These are phyloP conservation scores for Leccinum truebloodii DNA, from an alignment of 768 basidiomycete species.

Conservation along the genomic window DNA sequence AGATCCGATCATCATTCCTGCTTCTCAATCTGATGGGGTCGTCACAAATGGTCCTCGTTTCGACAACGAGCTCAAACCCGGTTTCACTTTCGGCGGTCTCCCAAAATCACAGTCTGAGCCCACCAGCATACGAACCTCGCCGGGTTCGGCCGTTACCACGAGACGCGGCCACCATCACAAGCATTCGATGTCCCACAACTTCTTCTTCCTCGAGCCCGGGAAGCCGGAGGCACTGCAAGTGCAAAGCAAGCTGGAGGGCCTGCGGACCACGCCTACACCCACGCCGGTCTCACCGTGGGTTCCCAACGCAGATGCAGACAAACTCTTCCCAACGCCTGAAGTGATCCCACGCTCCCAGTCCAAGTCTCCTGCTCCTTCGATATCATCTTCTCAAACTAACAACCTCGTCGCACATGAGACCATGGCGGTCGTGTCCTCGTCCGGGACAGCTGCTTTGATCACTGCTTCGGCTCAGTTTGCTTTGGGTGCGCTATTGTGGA, in stretches of 20 bases:
- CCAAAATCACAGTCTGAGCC: slow-evolving; percentile 32
- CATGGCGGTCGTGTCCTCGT: slow-evolving; percentile 17
- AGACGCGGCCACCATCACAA: slow-evolving; percentile 84
- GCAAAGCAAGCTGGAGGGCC: slow-evolving; percentile 31
- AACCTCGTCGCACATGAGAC: not conserved
- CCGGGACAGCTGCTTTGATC: slow-evolving; percentile 23
- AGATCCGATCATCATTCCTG: slow-evolving; percentile 42
- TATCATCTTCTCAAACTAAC: slow-evolving; percentile 5
- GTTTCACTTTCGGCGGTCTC: slow-evolving; percentile 65
- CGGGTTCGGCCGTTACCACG: slow-evolving; percentile 28
- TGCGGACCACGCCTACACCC: slow-evolving; percentile 61
- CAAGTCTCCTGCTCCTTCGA: slow-evolving; percentile 22
- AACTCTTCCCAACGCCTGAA: slow-evolving; percentile 10
- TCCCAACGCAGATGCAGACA: slow-evolving; percentile 42
- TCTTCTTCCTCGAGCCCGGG: slow-evolving; percentile 92
- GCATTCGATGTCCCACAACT: slow-evolving; percentile 91
- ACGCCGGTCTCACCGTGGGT: slow-evolving; percentile 68
- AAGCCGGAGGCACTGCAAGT: slow-evolving; percentile 6
- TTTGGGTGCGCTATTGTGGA: slow-evolving; percentile 81
- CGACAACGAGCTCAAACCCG: slow-evolving; percentile 48
- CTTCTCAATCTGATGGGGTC: slow-evolving; percentile 39
- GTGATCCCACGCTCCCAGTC: slow-evolving; percentile 24
- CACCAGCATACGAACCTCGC: slow-evolving; percentile 13
- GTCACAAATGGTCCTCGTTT: slow-evolving; percentile 25
- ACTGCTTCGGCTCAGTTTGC: slow-evolving; percentile 50